Base-by-base conservation (phyloP, 805 yeast genomes). In the Lipomyces japonicus region DNA sequence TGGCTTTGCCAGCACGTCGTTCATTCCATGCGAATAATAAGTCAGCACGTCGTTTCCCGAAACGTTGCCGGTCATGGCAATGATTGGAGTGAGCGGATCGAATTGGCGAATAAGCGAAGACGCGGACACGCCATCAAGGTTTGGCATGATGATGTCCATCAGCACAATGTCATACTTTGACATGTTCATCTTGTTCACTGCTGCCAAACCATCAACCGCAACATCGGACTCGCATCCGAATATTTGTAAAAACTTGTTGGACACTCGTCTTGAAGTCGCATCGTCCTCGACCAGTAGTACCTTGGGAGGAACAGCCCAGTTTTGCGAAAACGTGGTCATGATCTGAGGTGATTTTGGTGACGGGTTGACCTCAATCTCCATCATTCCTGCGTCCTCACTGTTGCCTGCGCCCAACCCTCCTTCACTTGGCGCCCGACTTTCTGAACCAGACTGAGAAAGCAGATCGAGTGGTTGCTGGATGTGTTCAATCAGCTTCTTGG, bases 171-270 rank as follows among this genome's bases (percentile, higher is more conserved):
- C 79, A 61, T 79, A 80, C 45, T 61, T 64, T 14, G 64, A 59
- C 12, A 19, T 90, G 89, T 62, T 96, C 88, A 71, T 87, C 88
- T 60, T 83, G 30, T 81, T 77, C 39, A 93, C 88, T 2, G 96
- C 96, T 31, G 86, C 82, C 9, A 91, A 69, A 0, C 98, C 99
- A 69, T 91, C 97, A 3, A 88, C 84, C 0, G 87, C 97, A 18
- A 89, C 87, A 41, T 93, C 91, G 3, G 91, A 96, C 12, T 88
- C 81, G 66, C 96, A 90, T 0, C 97, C 97, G 65, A 86, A 88
- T 62, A 87, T 86, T 63, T 80, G 78, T 50, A 93, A 67, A 63
- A 93, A 87, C 65, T 86, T 86, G 7, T 86, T 75, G 60, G 96
- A 86, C 7, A 91, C 72, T 56, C 84, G 86, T 46, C 88, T 84